phyloP scores from a whole-genome alignment of 2,329 filamentous ascomycete genomes.

The Colletotrichum sp. region DNA sequence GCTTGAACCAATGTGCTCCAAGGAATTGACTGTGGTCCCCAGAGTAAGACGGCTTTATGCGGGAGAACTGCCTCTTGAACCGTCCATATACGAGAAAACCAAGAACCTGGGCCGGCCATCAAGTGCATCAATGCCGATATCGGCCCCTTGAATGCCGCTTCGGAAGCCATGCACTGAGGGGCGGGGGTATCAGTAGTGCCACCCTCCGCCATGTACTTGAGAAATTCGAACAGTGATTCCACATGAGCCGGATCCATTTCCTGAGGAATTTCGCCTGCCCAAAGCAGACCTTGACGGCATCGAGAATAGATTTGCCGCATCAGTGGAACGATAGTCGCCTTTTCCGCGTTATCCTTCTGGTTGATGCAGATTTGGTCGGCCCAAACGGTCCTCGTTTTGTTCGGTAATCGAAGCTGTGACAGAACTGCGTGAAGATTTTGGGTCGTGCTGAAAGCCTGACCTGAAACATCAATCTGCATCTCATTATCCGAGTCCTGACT shows the following conservation, averaged over 20 bases:
- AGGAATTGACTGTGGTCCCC: neutral
- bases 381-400: neutral
- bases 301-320: neutral
- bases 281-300: neutral
- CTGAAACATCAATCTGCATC: neutral
- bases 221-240: neutral
- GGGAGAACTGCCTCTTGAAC: neutral
- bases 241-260: neutral
- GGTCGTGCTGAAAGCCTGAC: rapidly evolving
- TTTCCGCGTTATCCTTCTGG: neutral
- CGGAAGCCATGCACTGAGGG: neutral
- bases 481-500: neutral
- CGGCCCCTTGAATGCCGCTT: neutral
- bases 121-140: neutral
- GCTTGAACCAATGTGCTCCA: neutral
- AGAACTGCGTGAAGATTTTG: neutral
- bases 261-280: neutral
- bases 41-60: neutral
- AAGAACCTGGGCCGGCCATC: neutral
- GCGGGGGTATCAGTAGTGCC: neutral
- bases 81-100: neutral
- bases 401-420: neutral
- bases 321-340: neutral
- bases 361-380: neutral
- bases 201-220: neutral